phyloP scores from a whole-genome alignment of 2,329 filamentous ascomycete genomes.

The Metarhizium anisopliae region DNA sequence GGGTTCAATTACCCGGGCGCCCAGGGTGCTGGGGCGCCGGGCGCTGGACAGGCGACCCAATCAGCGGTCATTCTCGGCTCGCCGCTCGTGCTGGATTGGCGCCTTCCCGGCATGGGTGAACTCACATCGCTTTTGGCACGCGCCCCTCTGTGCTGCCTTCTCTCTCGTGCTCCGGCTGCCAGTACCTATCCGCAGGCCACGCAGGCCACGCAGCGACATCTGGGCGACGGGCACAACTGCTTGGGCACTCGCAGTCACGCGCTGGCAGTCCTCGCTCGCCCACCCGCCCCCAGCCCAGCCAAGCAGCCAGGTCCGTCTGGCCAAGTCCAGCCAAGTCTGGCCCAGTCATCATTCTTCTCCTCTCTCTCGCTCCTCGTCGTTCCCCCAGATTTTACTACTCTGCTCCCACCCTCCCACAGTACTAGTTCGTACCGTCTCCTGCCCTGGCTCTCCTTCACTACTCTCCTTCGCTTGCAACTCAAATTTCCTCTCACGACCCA shows the following conservation, averaged over 20 bases:
- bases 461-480: background rate
- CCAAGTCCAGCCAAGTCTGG: background rate
- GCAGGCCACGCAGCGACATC: too few relatives aligned
- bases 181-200: too few relatives aligned
- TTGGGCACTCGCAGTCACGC: too few relatives aligned
- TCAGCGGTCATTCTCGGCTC: background rate
- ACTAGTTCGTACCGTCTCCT: background rate
- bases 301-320: background rate
- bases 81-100: background rate
- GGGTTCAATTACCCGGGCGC: too few relatives aligned
- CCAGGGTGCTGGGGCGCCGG: too few relatives aligned
- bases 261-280: too few relatives aligned
- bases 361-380: background rate
- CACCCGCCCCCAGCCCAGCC: background rate
- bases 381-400: constrained; percentile 3
- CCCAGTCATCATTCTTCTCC: background rate
- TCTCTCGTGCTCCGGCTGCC: too few relatives aligned
- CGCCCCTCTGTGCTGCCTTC: too few relatives aligned
- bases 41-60: background rate
- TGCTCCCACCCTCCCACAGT: background rate
- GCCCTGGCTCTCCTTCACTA: background rate
- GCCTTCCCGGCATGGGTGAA: background rate
- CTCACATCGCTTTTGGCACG: too few relatives aligned
- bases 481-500: background rate
- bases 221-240: too few relatives aligned